Evolutionary conservation across 1,139 yeast species (phyloP), one percentile per base, ranked within the genome.

Genomic region (Protomyces gravidus): DNA sequence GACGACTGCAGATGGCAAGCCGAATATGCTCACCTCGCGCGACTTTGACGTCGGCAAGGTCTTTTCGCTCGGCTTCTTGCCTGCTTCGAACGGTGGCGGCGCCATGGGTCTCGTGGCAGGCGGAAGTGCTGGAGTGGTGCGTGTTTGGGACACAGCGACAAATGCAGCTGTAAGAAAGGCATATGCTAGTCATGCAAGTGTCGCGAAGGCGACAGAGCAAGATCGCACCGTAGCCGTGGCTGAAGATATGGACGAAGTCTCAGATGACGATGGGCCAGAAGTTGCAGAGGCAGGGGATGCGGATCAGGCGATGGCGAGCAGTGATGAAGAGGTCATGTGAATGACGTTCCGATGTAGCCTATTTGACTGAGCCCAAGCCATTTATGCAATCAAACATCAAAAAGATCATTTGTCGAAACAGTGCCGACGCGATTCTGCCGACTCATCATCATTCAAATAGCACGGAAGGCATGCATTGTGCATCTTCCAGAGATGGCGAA

Each of bases 41-140:
- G 97, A 92, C 72, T 85, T 94, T 67, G 97, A 92, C 66, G 88
- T 90, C 57, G 99, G 98, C 64, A 89, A 89, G 70, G 97, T 92
- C 17, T 81, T 94, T 68, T 79, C 90, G 11, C 78, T 88, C 21
- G 76, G 86, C 7, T 94, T 89, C 75, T 94, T 96, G 9, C 86
- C 90, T 53, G 98, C 42, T 5, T 19, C 42, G 21, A n/a, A 92
- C 72, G 75, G 81, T 60, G 97, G 88, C 71, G 86, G 88, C 50
- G 85, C 90, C 3, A 96, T 96, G 65, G 82, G 85, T 68, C 72
- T 92, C 64, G 85, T 84, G 27, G 81, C 89, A 64, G 98, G 96
- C 67, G 99, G 99, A 69, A 89, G 87, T 50, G 80, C 80, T 60
- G 89, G 89, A 33, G 83, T 85, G 13, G 78, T 92, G 71, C 90